A percentile compares a stretch with the other conserved stretches of the same genome.
phyloP scores from a whole-genome alignment of 345 rosid species.

The Rhodamnia argentea region DNA sequence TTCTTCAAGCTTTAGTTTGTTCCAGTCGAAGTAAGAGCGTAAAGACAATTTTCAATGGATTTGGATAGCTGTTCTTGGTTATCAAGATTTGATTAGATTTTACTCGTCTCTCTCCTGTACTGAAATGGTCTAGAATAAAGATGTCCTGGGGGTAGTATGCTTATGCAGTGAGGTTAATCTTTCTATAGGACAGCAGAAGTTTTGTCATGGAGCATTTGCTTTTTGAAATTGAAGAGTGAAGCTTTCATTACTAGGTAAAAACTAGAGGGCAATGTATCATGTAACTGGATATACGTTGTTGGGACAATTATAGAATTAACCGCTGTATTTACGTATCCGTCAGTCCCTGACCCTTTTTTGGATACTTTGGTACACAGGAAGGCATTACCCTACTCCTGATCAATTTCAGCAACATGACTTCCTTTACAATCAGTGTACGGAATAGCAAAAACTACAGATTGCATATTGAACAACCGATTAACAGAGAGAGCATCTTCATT shows the following conservation, averaged over 20 bases:
- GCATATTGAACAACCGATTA: conserved; percentile 1
- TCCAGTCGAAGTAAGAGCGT: neutral
- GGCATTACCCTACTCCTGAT: conserved; percentile 78
- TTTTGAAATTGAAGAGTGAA: neutral
- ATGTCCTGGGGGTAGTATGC: neutral
- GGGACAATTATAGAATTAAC: neutral
- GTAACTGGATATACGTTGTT: neutral
- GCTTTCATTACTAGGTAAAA: neutral
- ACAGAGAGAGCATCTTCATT: conserved; percentile 17
- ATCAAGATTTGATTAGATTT: neutral
- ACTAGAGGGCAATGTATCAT: neutral
- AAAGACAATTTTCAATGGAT: neutral
- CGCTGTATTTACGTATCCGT: neutral
- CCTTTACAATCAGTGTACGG: conserved; percentile 30
- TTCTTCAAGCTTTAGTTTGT: neutral
- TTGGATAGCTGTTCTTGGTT: neutral
- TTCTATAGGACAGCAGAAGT: neutral
- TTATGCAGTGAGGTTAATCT: neutral
- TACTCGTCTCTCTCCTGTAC: neutral
- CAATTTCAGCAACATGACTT: conserved; percentile 67
- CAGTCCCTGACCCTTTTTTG: neutral
- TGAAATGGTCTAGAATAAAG: neutral
- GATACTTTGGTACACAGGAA: conserved; percentile 25
- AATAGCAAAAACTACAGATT: conserved; percentile 31
- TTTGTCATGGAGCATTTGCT: neutral